Evolutionary conservation across 495 filamentous ascomycete species (phyloP).

Genomic region (Xylaria telfairii): DNA sequence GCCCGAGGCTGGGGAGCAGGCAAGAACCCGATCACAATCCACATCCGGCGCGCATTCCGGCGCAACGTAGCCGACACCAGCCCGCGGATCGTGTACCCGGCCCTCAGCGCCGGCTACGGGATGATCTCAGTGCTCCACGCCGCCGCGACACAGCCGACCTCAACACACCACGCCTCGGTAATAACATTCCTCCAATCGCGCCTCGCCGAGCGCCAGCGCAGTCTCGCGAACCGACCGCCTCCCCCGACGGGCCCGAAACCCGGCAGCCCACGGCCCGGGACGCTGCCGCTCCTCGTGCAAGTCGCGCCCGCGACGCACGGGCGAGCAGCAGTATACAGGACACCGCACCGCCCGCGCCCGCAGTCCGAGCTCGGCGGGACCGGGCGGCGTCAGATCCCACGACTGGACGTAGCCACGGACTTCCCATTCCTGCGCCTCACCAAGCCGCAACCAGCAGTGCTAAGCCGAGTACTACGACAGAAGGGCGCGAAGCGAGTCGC

Average conservation of each 20-base stretch:
- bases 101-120: conserved; percentile 70
- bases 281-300: conserved; percentile 42
- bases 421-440: conserved; percentile 73
- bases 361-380: conserved; percentile 47
- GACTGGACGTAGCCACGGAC: conserved; percentile 61
- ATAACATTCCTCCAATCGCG: conserved; percentile 44
- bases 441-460: conserved; percentile 68
- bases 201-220: conserved; percentile 34
- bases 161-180: conserved; percentile 36
- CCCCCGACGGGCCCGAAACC: conserved; percentile 14
- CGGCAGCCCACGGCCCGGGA: conserved; percentile 25
- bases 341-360: conserved; percentile 52
- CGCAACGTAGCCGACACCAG: conserved; percentile 61
- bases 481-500: conserved; percentile 50
- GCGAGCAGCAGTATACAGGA: conserved; percentile 48
- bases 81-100: conserved; percentile 58
- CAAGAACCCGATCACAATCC: conserved; percentile 47
- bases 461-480: conserved; percentile 63
- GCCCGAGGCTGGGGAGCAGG: conserved; percentile 43
- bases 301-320: conserved; percentile 33
- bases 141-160: conserved; percentile 23
- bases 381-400: conserved; percentile 65
- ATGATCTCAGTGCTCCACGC: conserved; percentile 43
- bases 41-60: conserved; percentile 63
- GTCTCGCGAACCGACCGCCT: conserved; percentile 32